Evolutionary conservation across 192 early-diverging fungal genomes (phyloP).

Genomic region (Gamsiella multidivaricata): DNA sequence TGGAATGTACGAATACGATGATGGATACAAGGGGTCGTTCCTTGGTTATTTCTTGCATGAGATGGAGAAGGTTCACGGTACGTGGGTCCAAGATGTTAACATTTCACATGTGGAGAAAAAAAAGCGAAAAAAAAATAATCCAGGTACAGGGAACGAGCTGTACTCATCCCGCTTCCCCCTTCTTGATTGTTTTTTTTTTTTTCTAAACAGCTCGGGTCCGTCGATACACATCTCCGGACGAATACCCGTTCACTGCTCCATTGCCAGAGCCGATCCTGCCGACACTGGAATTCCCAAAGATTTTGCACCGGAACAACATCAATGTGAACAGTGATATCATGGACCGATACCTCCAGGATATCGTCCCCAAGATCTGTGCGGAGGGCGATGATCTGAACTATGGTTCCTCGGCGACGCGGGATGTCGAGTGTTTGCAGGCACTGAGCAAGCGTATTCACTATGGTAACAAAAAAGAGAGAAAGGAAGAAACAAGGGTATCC

Average conservation of each 20-base stretch:
- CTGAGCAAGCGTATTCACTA: conserved; percentile 95
- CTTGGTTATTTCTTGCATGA: conserved; percentile 92
- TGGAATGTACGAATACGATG: conserved; percentile 72
- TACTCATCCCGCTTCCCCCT: no score
- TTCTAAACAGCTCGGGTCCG: conserved; percentile 15
- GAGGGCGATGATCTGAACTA: conserved; percentile 90
- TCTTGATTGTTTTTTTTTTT: neutral
- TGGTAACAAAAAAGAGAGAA: conserved; percentile 65
- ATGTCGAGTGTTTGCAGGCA: conserved; percentile 92
- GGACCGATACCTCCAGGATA: conserved; percentile 82
- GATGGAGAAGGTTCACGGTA: conserved; percentile 92
- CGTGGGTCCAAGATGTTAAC: neutral
- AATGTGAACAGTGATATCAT: conserved; percentile 91
- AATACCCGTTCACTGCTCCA: conserved; percentile 88
- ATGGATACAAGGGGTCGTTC: conserved; percentile 80
- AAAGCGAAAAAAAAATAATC: no score
- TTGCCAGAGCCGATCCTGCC: conserved; percentile 92
- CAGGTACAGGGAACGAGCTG: no score
- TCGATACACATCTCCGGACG: conserved; percentile 79
- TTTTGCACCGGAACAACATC: conserved; percentile 80
- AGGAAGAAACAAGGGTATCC: no score
- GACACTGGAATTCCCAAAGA: conserved; percentile 79
- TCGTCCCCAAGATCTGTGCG: conserved; percentile 81
- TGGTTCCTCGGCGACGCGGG: conserved; percentile 92
- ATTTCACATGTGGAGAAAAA: neutral